phyloP scores from a whole-genome alignment of 2,329 filamentous ascomycete species.

The Sporothrix sp. region DNA sequence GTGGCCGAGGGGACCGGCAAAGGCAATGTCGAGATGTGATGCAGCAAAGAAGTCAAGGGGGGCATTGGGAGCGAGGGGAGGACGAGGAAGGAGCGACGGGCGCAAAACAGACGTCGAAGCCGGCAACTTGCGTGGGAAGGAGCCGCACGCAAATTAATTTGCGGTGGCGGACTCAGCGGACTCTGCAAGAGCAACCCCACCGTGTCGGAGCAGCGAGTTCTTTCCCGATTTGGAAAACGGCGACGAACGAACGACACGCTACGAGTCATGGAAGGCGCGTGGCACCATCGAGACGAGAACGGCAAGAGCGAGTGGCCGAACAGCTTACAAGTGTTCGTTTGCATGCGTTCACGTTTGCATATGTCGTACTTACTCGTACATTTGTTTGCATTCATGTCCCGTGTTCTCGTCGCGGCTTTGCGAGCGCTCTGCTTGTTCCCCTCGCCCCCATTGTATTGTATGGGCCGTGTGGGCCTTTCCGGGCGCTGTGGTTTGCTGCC shows the following conservation, averaged over 20 bases:
- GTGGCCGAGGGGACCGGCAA: too few species aligned
- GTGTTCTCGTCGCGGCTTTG: too few species aligned
- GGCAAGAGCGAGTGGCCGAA: conserved; percentile 3
- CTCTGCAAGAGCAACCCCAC: conserved; percentile 1
- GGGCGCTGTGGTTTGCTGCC: not conserved
- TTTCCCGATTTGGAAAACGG: not conserved
- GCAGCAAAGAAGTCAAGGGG: not conserved
- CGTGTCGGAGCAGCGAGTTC: not conserved
- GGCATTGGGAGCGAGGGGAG: not conserved
- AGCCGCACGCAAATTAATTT: conserved; percentile 3
- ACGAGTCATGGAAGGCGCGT: too few species aligned
- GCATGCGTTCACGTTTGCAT: too few species aligned
- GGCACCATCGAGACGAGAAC: not conserved
- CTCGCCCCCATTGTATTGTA: conserved; percentile 2
- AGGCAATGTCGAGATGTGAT: not conserved
- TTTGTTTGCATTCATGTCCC: too few species aligned
- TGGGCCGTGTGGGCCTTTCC: not conserved
- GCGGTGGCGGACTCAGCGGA: conserved; percentile 6
- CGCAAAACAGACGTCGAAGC: not conserved
- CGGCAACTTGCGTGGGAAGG: conserved; percentile 3
- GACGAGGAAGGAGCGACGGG: not conserved
- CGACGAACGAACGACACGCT: too few species aligned
- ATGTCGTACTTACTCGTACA: too few species aligned
- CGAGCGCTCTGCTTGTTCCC: not conserved
- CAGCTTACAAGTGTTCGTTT: too few species aligned